phyloP scores from a whole-genome alignment of 371 early-diverging fungal species.

The Furculomyces boomerangus region DNA sequence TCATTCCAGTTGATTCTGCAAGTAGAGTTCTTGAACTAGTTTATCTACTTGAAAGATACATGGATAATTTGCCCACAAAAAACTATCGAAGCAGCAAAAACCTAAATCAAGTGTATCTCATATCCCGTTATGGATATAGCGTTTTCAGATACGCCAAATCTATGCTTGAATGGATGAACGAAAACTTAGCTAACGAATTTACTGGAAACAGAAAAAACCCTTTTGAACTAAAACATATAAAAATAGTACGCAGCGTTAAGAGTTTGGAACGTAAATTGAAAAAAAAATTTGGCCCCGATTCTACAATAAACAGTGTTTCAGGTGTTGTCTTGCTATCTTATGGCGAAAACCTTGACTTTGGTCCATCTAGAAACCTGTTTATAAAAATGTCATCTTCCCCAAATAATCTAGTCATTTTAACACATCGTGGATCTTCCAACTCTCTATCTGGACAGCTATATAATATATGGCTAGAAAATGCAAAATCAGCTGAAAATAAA shows the following conservation, averaged over 20 bases:
- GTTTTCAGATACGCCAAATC: conserved; percentile 67
- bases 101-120: conserved; percentile 32
- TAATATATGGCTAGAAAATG: conserved; percentile 38
- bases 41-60: conserved; percentile 48
- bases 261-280: conserved; percentile 42
- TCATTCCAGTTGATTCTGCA: conserved; percentile 79
- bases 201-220: conserved; percentile 61
- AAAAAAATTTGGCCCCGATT: conserved; percentile 49
- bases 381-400: conserved; percentile 35
- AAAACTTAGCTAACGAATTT: conserved; percentile 48
- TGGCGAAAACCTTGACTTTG: conserved; percentile 52
- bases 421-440: conserved; percentile 52
- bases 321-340: conserved; percentile 60
- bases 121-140: conserved; percentile 53
- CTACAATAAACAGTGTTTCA: conserved; percentile 4
- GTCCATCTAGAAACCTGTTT: conserved; percentile 65
- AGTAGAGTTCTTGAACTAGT: conserved; percentile 86
- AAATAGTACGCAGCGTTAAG: conserved; percentile 32
- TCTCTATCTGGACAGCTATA: conserved; percentile 54
- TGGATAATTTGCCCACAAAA: not conserved
- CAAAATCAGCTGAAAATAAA: conserved; percentile 9
- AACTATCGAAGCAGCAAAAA: not conserved
- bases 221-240: conserved; percentile 64
- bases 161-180: conserved; percentile 94
- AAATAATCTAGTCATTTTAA: conserved; percentile 50